phyloP scores from a whole-genome alignment of 768 basidiomycete genomes.

The Steccherinum ochraceum region DNA sequence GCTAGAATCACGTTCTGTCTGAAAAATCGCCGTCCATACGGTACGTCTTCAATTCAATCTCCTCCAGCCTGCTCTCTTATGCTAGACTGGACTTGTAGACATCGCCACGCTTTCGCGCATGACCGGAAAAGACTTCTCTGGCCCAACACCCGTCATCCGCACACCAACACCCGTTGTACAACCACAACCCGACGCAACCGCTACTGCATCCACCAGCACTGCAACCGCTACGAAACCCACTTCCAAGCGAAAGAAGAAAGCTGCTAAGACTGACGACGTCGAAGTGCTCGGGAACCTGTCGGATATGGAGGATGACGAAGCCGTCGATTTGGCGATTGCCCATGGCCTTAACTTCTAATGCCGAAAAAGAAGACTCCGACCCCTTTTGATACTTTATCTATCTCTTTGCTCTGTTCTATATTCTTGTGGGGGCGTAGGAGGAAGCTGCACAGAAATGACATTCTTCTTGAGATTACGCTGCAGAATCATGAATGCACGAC shows the following conservation, averaged over 20 bases:
- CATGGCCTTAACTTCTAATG: not conserved
- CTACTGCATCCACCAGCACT: not conserved
- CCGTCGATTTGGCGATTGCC: not conserved
- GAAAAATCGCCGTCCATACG: slow-evolving; percentile 71
- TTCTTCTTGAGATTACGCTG: too few species aligned
- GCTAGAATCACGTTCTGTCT: slow-evolving; percentile 70
- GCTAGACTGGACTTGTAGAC: too few species aligned
- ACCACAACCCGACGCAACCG: slow-evolving; percentile 9
- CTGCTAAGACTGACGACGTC: slow-evolving; percentile 11
- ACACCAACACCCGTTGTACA: slow-evolving; percentile 31
- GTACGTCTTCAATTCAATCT: slow-evolving; percentile 32
- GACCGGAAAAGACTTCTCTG: slow-evolving; percentile 84
- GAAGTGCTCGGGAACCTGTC: slow-evolving; percentile 18
- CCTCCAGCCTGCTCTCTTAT: not conserved
- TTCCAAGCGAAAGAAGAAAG: slow-evolving; percentile 5
- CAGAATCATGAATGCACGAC: too few species aligned
- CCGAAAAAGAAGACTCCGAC: too few species aligned
- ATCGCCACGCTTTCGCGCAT: slow-evolving; percentile 67
- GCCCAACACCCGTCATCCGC: slow-evolving; percentile 67
- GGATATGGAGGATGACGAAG: slow-evolving; percentile 8
- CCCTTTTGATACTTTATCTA: too few species aligned
- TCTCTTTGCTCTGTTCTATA: too few species aligned
- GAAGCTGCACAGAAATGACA: too few species aligned
- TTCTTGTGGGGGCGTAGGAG: too few species aligned
- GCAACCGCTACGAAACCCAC: not conserved